These are phyloP conservation scores for Limnanthes douglasii DNA, from an alignment of 345 rosid genomes.

Conservation along the genomic window DNA sequence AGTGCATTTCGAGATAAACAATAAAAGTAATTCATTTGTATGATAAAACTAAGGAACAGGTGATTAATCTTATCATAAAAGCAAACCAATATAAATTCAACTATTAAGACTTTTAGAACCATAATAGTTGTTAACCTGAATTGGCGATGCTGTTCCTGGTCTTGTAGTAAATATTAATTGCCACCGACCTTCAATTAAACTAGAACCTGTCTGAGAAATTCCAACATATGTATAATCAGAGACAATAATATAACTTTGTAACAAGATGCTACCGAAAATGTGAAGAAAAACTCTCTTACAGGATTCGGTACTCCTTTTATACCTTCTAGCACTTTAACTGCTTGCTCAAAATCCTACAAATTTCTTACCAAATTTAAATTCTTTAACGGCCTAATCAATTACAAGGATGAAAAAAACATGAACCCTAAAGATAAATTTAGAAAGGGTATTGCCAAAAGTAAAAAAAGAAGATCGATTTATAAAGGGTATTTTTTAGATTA, in stretches of 20 bases:
- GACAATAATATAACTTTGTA: background rate
- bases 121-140: conserved; percentile 40
- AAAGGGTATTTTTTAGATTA: too few species aligned
- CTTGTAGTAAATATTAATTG: conserved; percentile 89
- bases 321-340: conserved; percentile 63
- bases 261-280: background rate
- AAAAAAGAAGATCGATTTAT: too few species aligned
- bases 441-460: too few species aligned
- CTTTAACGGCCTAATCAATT: too few species aligned
- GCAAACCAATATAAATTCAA: background rate
- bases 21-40: too few species aligned
- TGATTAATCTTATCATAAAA: too few species aligned
- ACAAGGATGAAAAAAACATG: background rate
- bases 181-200: conserved; percentile 85
- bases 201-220: conserved; percentile 44
- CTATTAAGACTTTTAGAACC: background rate
- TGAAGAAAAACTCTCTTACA: conserved; percentile 20
- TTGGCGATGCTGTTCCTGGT: conserved; percentile 94
- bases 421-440: background rate
- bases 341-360: conserved; percentile 57
- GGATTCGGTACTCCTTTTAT: conserved; percentile 55
- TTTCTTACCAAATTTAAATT: too few species aligned
- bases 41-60: too few species aligned
- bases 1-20: too few species aligned
- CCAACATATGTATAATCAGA: background rate